Evolutionary conservation across 148 eudicot genomes (phyloP), one percentile per base, ranked within the genome.

Genomic region (Amaranthus palmeri): DNA sequence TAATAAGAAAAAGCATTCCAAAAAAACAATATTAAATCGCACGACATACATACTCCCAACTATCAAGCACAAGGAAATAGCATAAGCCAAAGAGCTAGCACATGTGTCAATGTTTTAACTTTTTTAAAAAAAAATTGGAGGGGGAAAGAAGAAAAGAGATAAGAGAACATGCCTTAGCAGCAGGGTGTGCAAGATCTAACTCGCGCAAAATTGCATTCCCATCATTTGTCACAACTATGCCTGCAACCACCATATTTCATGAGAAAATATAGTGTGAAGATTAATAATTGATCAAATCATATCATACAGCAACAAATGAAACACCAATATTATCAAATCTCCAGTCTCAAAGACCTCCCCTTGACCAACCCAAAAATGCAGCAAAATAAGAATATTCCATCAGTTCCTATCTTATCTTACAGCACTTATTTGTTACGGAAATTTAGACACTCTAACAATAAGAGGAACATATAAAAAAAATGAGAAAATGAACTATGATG

Each of bases 161-260:
- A 2, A 50, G 60, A 74, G 61, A 54, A 58, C 63, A 76, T 86
- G 78, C 98, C 96, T 95, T 91, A 10, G 97, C 98, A 76, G 98
- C 98, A 48, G 98, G 97, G 78, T 95, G 97, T 44, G 98, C 98
- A 84, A 95, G 77, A 86, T 95, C 98, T 61, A 95, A 76, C 76
- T 95, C 98, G 51, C 98, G 88, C 69, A 95, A 76, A 76, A 95
- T 95, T 46, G 98, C 96, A 81, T 95, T 95, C 69, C 98, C 97
- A 61, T 93, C 98, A 86, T 93, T 93, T 10, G 98, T 93, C 60
- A 93, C 97, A 68, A 91, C 98, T 76, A 93, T 91, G 49, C 98
- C 98, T 93, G 86, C 48, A 69, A 76, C 17, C 50, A 75, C 42
- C 65, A 76, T n/a, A 8, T 25, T 25, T 25, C 63, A 10, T 42